Conservation (phyloP, 2,329 filamentous ascomycete species). For the Leptographium lundbergii region DNA sequence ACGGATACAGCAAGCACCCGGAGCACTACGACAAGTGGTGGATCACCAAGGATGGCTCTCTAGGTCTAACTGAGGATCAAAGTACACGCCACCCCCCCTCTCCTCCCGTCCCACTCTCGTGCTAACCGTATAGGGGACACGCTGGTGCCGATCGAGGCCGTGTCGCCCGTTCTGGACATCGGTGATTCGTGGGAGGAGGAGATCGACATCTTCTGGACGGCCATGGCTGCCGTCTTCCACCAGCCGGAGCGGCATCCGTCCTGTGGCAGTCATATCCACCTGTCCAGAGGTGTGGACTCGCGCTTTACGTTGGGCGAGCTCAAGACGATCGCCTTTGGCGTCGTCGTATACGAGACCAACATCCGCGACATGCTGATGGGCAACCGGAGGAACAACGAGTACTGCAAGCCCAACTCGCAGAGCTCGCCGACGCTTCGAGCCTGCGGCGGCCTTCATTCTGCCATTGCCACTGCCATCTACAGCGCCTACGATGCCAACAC, state of each 20-base stretch:
- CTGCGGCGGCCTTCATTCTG: background rate
- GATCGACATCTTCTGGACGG: conserved; percentile 27
- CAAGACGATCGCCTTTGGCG: conserved; percentile 25
- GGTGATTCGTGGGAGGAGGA: conserved; percentile 19
- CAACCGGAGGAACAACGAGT: conserved; percentile 23
- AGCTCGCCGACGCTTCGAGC: conserved; percentile 9
- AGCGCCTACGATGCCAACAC: background rate
- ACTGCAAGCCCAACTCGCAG: conserved; percentile 21
- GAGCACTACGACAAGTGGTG: conserved; percentile 31
- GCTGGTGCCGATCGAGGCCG: conserved; percentile 28
- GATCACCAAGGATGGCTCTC: conserved; percentile 26
- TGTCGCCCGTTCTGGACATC: conserved; percentile 25
- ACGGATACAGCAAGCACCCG: conserved; percentile 25
- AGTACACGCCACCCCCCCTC: background rate
- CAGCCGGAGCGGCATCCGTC: conserved; percentile 20
- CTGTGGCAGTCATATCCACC: conserved; percentile 27
- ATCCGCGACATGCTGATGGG: conserved; percentile 20
- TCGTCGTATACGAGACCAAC: conserved; percentile 22
- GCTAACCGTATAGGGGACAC: background rate
- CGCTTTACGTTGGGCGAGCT: conserved; percentile 23
- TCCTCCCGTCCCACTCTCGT: background rate
- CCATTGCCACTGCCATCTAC: background rate
- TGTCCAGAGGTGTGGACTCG: conserved; percentile 22
- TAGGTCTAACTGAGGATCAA: conserved; percentile 11
- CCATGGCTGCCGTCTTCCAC: conserved; percentile 27